Percentiles rank a stretch among this genome's conserved stretches.
Conservation (phyloP, 83 land plant genomes). For the Picea abies region DNA sequence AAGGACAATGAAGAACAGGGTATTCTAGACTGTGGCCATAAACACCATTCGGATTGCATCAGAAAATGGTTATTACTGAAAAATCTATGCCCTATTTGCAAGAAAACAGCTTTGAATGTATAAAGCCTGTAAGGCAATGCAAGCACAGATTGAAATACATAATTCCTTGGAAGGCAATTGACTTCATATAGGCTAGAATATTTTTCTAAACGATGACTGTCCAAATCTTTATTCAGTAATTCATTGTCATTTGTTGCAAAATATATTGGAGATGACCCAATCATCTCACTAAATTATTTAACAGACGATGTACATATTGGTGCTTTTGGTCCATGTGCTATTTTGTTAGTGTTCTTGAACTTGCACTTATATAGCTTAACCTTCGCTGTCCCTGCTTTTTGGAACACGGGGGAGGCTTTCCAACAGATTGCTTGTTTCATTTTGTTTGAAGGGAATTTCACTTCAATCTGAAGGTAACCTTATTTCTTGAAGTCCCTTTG, state of each 20-base stretch:
- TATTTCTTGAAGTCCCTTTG: slow-evolving; percentile 1
- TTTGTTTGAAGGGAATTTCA: background rate
- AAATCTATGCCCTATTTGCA: slow-evolving; percentile 69
- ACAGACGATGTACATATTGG: slow-evolving; percentile 10
- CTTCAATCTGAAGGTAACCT: background rate
- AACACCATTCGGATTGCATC: slow-evolving; percentile 54
- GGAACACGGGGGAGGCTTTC: slow-evolving; percentile 13
- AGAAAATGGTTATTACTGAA: slow-evolving; percentile 60
- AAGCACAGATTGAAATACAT: background rate
- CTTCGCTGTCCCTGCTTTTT: slow-evolving; percentile 1
- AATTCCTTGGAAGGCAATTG: slow-evolving; percentile 7
- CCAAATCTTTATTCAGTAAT: slow-evolving; percentile 13
- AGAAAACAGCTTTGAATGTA: slow-evolving; percentile 25
- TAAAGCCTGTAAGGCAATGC: too few species aligned
- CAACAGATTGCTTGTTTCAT: background rate
- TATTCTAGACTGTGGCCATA: slow-evolving; percentile 59
- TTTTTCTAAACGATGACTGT: slow-evolving; percentile 11
- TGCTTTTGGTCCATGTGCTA: slow-evolving; percentile 5
- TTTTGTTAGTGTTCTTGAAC: slow-evolving; percentile 4
- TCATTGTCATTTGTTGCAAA: slow-evolving; percentile 16
- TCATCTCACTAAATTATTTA: background rate
- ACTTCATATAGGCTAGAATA: background rate
- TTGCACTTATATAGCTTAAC: slow-evolving; percentile 1
- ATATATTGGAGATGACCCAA: background rate
- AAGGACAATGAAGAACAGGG: slow-evolving; percentile 49